Conservation (phyloP, 805 yeast species). For the Hemisphaericaspora nanyangensis region DNA sequence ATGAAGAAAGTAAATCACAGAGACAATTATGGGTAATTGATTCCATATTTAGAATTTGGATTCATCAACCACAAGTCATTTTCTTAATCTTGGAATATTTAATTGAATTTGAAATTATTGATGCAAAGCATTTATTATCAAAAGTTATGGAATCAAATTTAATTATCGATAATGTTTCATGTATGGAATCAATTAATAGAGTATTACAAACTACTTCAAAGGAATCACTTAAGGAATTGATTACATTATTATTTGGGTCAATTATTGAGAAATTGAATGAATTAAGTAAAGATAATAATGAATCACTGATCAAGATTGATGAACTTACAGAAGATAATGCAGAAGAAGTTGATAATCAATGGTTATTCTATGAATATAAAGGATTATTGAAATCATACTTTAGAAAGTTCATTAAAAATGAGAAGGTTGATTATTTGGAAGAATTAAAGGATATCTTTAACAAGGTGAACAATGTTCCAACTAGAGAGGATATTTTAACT, state of each 20-base stretch:
- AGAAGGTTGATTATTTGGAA: constrained; percentile 11
- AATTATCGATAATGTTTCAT: constrained; percentile 37
- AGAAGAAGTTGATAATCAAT: constrained; percentile 31
- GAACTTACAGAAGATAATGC: constrained; percentile 24
- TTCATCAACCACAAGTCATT: constrained; percentile 43
- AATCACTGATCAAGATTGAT: constrained; percentile 20
- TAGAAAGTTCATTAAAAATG: constrained; percentile 23
- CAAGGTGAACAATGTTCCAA: constrained; percentile 17
- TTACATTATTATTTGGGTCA: constrained; percentile 15
- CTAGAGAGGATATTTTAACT: constrained; percentile 16
- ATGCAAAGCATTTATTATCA: constrained; percentile 24
- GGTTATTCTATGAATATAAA: constrained; percentile 41
- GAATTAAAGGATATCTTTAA: constrained; percentile 16
- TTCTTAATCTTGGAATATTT: constrained; percentile 41
- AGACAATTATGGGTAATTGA: constrained; percentile 38
- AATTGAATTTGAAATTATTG: constrained; percentile 35
- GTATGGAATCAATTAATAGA: constrained; percentile 41
- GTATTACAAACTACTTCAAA: constrained; percentile 14
- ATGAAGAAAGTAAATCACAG: constrained; percentile 19
- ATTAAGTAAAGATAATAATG: constrained; percentile 13
- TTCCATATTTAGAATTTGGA: constrained; percentile 39
- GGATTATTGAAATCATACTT: constrained; percentile 39
- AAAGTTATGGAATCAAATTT: constrained; percentile 29
- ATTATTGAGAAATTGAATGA: constrained; percentile 30
- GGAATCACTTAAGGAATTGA: constrained; percentile 2